These are phyloP conservation scores for Fomitopsis serialis DNA, from an alignment of 768 basidiomycete species.

Conservation along the genomic window DNA sequence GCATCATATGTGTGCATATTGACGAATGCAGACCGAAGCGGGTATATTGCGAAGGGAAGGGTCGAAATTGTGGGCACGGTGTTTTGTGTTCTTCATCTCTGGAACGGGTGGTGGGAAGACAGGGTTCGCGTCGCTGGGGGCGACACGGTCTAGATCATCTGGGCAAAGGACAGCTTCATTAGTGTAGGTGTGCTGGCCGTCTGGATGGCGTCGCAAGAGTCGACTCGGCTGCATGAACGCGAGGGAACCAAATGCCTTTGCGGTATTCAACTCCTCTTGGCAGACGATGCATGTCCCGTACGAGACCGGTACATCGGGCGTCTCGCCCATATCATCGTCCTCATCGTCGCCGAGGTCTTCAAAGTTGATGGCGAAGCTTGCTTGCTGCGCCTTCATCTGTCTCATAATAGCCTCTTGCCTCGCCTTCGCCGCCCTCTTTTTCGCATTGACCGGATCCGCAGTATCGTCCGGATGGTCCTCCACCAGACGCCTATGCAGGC, in stretches of 20 bases:
- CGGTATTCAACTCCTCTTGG: conserved; percentile 81
- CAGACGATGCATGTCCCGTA: conserved; percentile 98
- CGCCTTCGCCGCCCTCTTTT: conserved; percentile 81
- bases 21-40: conserved; percentile 85
- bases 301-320: conserved; percentile 44
- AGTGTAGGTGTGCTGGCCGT: conserved; percentile 52
- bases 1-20: conserved; percentile 96
- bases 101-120: conserved; percentile 48
- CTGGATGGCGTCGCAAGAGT: conserved; percentile 72
- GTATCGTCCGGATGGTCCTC: conserved; percentile 29
- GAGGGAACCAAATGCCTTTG: conserved; percentile 77
- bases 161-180: conserved; percentile 67
- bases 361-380: conserved; percentile 76
- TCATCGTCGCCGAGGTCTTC: conserved; percentile 70
- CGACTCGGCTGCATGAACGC: conserved; percentile 87
- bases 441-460: conserved; percentile 58
- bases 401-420: conserved; percentile 93
- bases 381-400: conserved; percentile 92
- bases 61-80: conserved; percentile 51
- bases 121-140: conserved; percentile 23
- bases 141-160: conserved; percentile 58
- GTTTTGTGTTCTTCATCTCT: conserved; percentile 43
- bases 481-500: conserved; percentile 38
- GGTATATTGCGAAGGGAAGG: conserved; percentile 64
- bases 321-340: conserved; percentile 53